Conservation (phyloP, 78 protist genomes). For the Dictyostelium brefeldianum region DNA sequence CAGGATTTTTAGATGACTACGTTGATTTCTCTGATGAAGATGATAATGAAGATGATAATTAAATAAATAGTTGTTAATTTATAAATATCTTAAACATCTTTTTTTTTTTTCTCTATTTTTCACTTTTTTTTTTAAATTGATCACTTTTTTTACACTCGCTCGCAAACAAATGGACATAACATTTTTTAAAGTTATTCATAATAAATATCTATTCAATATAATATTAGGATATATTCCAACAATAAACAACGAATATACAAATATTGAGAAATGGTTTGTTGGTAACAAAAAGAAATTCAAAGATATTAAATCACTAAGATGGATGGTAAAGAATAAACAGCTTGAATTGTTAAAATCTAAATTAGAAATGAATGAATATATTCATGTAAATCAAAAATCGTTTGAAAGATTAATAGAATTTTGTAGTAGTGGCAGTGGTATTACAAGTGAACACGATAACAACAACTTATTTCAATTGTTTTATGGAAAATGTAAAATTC, state of each 20-base stretch:
- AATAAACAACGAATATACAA: no score
- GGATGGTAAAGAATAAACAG: not conserved
- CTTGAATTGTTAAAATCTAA: not conserved
- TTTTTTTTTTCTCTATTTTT: no score
- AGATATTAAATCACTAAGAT: not conserved
- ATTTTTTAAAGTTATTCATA: no score
- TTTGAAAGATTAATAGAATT: not conserved
- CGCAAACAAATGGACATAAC: no score
- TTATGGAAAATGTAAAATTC: not conserved
- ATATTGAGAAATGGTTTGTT: conserved; percentile 3
- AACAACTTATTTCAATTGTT: not conserved
- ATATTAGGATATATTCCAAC: no score
- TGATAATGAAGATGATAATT: conserved; percentile 1
- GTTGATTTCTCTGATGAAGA: conserved; percentile 68
- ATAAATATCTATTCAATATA: no score
- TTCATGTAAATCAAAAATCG: not conserved
- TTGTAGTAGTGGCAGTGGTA: not conserved
- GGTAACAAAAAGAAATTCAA: not conserved
- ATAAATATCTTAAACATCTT: no score
- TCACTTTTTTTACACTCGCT: no score
- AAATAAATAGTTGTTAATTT: not conserved
- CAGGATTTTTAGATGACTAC: conserved; percentile 69
- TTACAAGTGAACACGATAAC: no score
- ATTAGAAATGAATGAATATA: not conserved
- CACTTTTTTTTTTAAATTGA: no score